A percentile compares a stretch with the other conserved stretches of the same genome.
Evolutionary conservation across 2,329 filamentous ascomycete species (phyloP).

Genomic region (Ascomycota sp.): DNA sequence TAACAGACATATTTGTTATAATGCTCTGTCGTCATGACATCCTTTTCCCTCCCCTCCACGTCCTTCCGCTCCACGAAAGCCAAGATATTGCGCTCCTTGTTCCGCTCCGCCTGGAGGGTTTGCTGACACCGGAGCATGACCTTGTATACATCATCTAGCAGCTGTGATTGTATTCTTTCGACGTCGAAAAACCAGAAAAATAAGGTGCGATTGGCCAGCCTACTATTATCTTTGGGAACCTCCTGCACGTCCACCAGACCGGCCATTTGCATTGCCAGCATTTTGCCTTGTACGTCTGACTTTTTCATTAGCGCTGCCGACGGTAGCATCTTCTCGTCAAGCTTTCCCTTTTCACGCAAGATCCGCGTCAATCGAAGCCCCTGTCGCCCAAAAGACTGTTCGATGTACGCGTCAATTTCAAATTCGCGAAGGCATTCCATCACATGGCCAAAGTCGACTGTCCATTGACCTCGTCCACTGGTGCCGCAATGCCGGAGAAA

Average conservation of each 20-base stretch:
- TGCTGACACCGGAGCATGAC: conserved; percentile 72
- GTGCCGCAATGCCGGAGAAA: conserved; percentile 50
- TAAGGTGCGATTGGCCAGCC: conserved; percentile 63
- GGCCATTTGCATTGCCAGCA: conserved; percentile 68
- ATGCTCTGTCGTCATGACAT: conserved; percentile 57
- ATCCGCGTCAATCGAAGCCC: conserved; percentile 74
- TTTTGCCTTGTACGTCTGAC: conserved; percentile 63
- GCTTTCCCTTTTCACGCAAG: conserved; percentile 65
- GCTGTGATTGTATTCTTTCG: conserved; percentile 45
- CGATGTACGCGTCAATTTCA: conserved; percentile 67
- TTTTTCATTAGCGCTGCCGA: conserved; percentile 67
- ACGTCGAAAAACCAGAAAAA: conserved; percentile 86
- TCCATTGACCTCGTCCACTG: conserved; percentile 52
- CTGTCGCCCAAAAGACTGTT: conserved; percentile 53
- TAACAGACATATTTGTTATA: conserved; percentile 39
- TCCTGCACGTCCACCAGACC: conserved; percentile 87
- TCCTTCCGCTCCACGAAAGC: conserved; percentile 70
- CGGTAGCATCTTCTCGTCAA: conserved; percentile 84
- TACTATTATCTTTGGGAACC: conserved; percentile 70
- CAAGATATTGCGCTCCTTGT: conserved; percentile 50
- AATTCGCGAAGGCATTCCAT: conserved; percentile 49
- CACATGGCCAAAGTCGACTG: conserved; percentile 60
- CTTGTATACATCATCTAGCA: conserved; percentile 74
- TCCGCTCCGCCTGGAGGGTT: conserved; percentile 56
- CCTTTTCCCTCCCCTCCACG: conserved; percentile 65